Conservation (phyloP, 2,329 filamentous ascomycete genomes). For the Grosmannia penicillata region DNA sequence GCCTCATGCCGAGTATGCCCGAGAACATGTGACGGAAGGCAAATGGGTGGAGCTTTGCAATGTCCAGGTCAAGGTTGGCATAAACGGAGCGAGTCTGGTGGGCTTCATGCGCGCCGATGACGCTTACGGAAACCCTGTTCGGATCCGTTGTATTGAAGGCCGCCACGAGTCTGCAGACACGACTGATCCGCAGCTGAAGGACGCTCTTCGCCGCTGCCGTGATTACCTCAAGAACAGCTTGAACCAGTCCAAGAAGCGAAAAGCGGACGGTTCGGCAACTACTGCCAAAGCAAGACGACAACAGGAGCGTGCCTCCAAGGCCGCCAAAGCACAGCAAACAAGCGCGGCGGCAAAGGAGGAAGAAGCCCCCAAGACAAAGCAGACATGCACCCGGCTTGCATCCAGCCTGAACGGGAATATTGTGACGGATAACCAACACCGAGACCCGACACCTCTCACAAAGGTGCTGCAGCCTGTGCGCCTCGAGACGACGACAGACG, state of each 20-base stretch:
- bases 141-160: slow-evolving; percentile 27
- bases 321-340: slow-evolving; percentile 1
- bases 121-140: not conserved
- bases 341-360: not conserved
- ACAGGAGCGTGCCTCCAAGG: not conserved
- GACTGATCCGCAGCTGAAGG: slow-evolving; percentile 33
- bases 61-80: slow-evolving; percentile 50
- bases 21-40: slow-evolving; percentile 37
- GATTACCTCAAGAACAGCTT: slow-evolving; percentile 36
- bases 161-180: slow-evolving; percentile 28
- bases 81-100: slow-evolving; percentile 44
- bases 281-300: not conserved
- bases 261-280: not conserved
- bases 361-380: not conserved
- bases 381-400: not conserved
- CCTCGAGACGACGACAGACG: slow-evolving; percentile 26
- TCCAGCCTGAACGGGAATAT: slow-evolving; percentile 12
- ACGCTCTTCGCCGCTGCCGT: slow-evolving; percentile 47
- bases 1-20: slow-evolving; percentile 47
- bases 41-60: slow-evolving; percentile 56
- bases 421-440: slow-evolving; percentile 28
- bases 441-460: slow-evolving; percentile 19
- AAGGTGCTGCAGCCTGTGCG: slow-evolving; percentile 23
- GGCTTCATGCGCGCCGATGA: slow-evolving; percentile 53
- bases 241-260: slow-evolving; percentile 1